Percentiles rank a stretch among this genome's conserved stretches.
These are phyloP conservation scores for Leishmania major DNA, from an alignment of 208 protist genomes.

Conservation along the genomic window DNA sequence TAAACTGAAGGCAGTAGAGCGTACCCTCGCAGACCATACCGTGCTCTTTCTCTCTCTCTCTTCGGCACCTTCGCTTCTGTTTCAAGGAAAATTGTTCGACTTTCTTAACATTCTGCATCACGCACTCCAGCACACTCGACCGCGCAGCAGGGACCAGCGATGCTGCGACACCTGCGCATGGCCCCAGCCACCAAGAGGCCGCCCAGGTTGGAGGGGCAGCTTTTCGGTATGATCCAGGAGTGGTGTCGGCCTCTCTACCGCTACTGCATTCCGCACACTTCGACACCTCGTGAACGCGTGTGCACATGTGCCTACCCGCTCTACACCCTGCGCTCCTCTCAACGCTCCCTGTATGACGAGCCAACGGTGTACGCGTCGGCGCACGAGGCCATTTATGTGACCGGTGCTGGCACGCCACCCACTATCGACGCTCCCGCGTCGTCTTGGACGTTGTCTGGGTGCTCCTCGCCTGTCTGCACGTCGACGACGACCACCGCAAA, in stretches of 20 bases:
- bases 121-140: background rate
- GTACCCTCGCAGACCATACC: background rate
- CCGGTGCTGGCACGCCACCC: conserved; percentile 2
- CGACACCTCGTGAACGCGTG: conserved; percentile 28
- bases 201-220: conserved; percentile 18
- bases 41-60: background rate
- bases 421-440: background rate
- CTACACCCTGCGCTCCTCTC: conserved; percentile 57
- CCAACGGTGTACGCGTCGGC: conserved; percentile 11
- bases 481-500: background rate
- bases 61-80: background rate
- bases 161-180: conserved; percentile 68
- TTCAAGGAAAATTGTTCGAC: background rate
- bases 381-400: conserved; percentile 20
- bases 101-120: background rate
- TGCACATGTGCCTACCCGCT: conserved; percentile 67
- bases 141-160: background rate
- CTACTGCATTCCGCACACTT: conserved; percentile 45
- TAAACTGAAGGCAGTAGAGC: background rate
- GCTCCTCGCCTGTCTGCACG: background rate
- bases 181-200: conserved; percentile 24
- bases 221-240: conserved; percentile 24
- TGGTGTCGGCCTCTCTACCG: conserved; percentile 38
- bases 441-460: background rate
- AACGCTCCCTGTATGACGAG: conserved; percentile 46